Evolutionary conservation across 768 basidiomycete genomes (phyloP).

Genomic region (Cytidiella melzeri): DNA sequence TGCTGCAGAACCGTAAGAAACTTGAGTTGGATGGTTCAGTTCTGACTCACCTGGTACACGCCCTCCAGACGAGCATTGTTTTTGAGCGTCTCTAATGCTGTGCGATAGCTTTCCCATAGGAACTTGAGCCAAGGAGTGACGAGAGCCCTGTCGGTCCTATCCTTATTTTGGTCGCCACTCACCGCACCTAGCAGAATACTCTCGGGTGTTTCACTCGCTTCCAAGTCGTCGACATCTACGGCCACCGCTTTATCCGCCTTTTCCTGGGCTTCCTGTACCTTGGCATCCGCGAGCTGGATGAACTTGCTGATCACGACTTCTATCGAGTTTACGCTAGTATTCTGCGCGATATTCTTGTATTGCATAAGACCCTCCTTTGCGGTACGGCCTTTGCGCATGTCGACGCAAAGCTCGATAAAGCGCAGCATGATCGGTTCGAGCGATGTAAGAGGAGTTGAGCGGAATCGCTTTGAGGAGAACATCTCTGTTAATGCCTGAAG

Average conservation of each 20-base stretch:
- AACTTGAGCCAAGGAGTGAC: constrained; percentile 98
- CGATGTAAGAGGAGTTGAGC: constrained; percentile 79
- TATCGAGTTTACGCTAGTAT: constrained; percentile 84
- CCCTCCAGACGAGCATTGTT: constrained; percentile 89
- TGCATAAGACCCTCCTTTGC: constrained; percentile 96
- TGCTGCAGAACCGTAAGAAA: constrained; percentile 41
- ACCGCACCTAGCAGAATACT: constrained; percentile 88
- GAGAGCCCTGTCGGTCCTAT: constrained; percentile 88
- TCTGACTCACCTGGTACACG: constrained; percentile 80
- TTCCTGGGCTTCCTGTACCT: constrained; percentile 81
- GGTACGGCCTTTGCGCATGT: constrained; percentile 87
- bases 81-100: constrained; percentile 90
- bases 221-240: constrained; percentile 87
- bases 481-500: constrained; percentile 88
- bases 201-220: constrained; percentile 92
- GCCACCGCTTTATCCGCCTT: constrained; percentile 71
- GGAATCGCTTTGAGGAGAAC: constrained; percentile 91
- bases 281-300: constrained; percentile 71
- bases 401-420: constrained; percentile 94
- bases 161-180: constrained; percentile 85
- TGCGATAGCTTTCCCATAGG: constrained; percentile 98
- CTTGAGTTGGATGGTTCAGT: neutral
- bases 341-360: constrained; percentile 97
- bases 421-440: constrained; percentile 95
- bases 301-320: constrained; percentile 88